Base-by-base conservation (phyloP, 164 flowering plant genomes). In the Chimonanthus praecox region DNA sequence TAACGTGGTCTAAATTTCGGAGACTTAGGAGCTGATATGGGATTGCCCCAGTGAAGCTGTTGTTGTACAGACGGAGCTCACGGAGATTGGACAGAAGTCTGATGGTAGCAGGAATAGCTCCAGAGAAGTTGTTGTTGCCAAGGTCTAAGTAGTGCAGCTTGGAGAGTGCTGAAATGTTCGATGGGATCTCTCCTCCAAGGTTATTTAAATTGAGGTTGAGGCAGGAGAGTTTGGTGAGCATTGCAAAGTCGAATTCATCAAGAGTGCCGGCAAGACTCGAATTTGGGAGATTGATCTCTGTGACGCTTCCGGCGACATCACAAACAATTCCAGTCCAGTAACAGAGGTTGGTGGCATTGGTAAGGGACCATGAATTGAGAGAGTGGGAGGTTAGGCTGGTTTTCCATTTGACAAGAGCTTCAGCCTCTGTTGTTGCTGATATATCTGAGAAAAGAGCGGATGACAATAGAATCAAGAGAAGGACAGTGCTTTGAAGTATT, bases 241-340 rank as follows among this genome's bases (percentile, higher is more conserved):
- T 63, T 64, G 78, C 46, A 81, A 84, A 85, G 71, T 78, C 71
- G 72, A 87, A 77, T 2, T 63, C 63, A 21, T 47, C 67, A 43
- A 87, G 80, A 2, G 80, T 78, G 4, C 88, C 90, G 11, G 50
- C 10, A 60, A 87, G 75, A 49, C 69, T 49, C 8, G 49, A 68
- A 43, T 10, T 4, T 1, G 71, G 9, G 4, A 87, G 77, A 60
- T 72, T 73, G 45, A 87, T 73, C 49, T 62, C 61, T 3, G 78
- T 8, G 54, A 84, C 66, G 45, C 44, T 58, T 18, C 76, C 70
- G 7, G 60, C 71, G 16, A 6, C 47, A 68, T 81, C 73, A 76
- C 90, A 87, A 16, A 3, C 8, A 44, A 87, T 80, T 7, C 86
- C 87, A 3, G 78, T 77, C 88, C 88, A 87, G 33, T 69, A 74